phyloP scores from a whole-genome alignment of 345 rosid species.

The Streptanthus diversifolius region DNA sequence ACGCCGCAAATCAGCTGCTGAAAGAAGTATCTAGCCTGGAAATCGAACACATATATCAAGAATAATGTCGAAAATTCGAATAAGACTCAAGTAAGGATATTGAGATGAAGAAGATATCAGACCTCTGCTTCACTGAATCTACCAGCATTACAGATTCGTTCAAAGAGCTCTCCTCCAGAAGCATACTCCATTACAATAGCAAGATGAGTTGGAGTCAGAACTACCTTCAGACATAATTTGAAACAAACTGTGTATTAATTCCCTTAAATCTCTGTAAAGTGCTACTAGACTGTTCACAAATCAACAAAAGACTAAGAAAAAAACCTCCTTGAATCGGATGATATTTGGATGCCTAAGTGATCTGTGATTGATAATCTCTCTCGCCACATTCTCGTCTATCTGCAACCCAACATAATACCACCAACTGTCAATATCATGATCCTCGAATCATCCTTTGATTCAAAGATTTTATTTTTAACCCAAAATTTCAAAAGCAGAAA shows the following conservation, averaged over 20 bases:
- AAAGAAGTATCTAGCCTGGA: conserved; percentile 88
- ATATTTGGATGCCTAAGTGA: conserved; percentile 89
- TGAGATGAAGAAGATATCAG: background rate
- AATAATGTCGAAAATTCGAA: background rate
- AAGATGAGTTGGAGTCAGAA: conserved; percentile 80
- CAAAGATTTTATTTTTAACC: background rate
- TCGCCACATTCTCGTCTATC: conserved; percentile 94
- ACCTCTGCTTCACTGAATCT: conserved; percentile 98
- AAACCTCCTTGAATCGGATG: conserved; percentile 81
- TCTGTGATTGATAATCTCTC: conserved; percentile 95
- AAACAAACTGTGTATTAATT: background rate
- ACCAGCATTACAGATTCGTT: conserved; percentile 79
- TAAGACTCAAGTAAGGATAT: conserved; percentile 1
- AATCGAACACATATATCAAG: background rate
- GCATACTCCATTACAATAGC: conserved; percentile 94
- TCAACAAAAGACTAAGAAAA: background rate
- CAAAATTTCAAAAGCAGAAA: background rate
- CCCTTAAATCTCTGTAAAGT: background rate
- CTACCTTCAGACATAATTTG: conserved; percentile 42
- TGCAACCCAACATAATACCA: conserved; percentile 13
- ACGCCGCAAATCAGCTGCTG: conserved; percentile 92
- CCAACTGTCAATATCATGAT: background rate
- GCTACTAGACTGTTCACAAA: background rate
- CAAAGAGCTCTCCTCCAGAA: conserved; percentile 91
- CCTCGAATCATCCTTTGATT: background rate